Evolutionary conservation across 441 rosid genomes (phyloP).

Genomic region (Adansonia madagascariensis): DNA sequence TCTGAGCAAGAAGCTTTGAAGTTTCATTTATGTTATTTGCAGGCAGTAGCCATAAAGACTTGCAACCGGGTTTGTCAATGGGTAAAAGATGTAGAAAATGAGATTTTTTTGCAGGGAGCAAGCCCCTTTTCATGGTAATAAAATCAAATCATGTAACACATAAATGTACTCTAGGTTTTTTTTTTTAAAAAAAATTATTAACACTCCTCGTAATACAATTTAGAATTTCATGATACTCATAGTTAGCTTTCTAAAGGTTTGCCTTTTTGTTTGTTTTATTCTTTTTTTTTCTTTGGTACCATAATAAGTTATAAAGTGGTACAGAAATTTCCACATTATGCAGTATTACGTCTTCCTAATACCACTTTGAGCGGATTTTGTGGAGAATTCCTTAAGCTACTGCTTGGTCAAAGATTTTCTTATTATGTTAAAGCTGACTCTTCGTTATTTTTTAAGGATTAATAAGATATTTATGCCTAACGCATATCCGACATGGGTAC

Average conservation of each 20-base stretch:
- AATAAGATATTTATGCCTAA: too few species aligned
- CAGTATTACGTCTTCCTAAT: not conserved
- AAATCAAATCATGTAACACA: slow-evolving; percentile 31
- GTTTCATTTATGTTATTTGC: slow-evolving; percentile 30
- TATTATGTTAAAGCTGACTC: too few species aligned
- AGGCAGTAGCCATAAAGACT: slow-evolving; percentile 93
- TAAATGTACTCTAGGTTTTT: slow-evolving; percentile 40
- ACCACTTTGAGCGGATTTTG: too few species aligned
- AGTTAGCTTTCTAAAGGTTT: slow-evolving; percentile 3
- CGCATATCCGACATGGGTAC: too few species aligned
- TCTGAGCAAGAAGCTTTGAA: not conserved
- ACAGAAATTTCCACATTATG: not conserved
- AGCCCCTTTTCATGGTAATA: slow-evolving; percentile 97
- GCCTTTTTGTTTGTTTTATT: not conserved
- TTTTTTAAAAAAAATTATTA: not conserved
- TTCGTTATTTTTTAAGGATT: too few species aligned
- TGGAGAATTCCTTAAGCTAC: too few species aligned
- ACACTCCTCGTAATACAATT: not conserved
- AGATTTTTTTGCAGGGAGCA: slow-evolving; percentile 93
- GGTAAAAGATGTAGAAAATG: slow-evolving; percentile 95
- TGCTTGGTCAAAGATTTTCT: too few species aligned
- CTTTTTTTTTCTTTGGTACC: not conserved
- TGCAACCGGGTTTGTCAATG: slow-evolving; percentile 91
- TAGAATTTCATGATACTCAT: slow-evolving; percentile 1
- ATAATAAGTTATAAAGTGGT: not conserved